Conservation (phyloP, 176 grass and related monocot species). For the Lolium perenne region DNA sequence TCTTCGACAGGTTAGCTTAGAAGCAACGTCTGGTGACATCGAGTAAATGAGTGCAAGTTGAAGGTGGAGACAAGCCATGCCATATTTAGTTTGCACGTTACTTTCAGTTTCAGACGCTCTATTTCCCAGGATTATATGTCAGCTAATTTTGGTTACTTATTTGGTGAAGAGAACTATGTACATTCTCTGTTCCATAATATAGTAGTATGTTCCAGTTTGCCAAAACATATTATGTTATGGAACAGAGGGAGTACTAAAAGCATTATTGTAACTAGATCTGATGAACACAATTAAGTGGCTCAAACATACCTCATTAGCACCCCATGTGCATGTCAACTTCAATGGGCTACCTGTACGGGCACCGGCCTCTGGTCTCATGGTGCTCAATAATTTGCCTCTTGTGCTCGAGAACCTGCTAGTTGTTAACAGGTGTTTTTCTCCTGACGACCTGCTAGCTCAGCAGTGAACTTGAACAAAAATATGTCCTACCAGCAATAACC, state of each 20-base stretch:
- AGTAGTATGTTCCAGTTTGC: no score
- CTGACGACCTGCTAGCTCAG: neutral
- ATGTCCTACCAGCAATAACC: no score
- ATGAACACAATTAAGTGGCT: neutral
- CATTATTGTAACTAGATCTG: slow-evolving; percentile 18
- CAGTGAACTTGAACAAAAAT: neutral
- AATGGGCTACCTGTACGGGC: neutral
- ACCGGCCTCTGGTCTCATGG: slow-evolving; percentile 6
- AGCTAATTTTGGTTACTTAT: neutral
- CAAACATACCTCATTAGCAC: neutral
- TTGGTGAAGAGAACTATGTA: neutral
- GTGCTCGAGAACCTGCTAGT: neutral
- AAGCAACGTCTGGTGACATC: slow-evolving; percentile 35
- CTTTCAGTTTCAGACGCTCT: slow-evolving; percentile 8
- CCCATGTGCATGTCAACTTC: slow-evolving; percentile 17
- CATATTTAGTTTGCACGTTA: neutral
- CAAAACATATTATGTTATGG: no score
- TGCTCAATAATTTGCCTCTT: slow-evolving; percentile 15
- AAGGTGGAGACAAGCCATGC: neutral
- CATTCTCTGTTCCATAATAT: neutral
- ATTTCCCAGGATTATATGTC: neutral
- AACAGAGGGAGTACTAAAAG: neutral
- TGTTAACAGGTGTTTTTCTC: neutral
- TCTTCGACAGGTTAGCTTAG: slow-evolving; percentile 27
- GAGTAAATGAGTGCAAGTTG: neutral